Evolutionary conservation across 1,284 basidiomycete species (phyloP).

Genomic region (Marasmius sp.): DNA sequence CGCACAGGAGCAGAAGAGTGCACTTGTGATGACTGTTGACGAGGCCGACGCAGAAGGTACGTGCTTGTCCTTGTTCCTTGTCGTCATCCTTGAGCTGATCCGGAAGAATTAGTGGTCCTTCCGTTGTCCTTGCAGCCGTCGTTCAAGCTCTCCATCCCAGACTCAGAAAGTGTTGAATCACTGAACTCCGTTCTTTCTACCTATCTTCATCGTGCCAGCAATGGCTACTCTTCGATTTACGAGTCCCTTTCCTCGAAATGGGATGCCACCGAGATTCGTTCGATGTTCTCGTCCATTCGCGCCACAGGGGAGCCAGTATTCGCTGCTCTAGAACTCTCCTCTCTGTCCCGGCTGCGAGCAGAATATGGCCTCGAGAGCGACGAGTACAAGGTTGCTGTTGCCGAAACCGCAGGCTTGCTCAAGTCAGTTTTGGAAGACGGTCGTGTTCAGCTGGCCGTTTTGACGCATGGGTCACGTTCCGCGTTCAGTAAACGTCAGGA

Average conservation of each 20-base stretch:
- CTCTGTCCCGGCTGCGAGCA: slow-evolving; percentile 46
- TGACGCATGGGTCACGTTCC: slow-evolving; percentile 42
- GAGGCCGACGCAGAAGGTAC: slow-evolving; percentile 58
- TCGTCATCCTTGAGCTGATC: slow-evolving; percentile 14
- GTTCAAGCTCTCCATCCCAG: slow-evolving; percentile 36
- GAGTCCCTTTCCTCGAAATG: slow-evolving; percentile 32
- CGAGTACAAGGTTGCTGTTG: slow-evolving; percentile 48
- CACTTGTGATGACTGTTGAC: slow-evolving; percentile 56
- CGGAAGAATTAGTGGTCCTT: slow-evolving; percentile 41
- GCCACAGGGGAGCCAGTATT: slow-evolving; percentile 45
- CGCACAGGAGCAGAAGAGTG: slow-evolving; percentile 51
- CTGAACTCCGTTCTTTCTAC: slow-evolving; percentile 53
- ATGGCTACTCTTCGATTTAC: slow-evolving; percentile 56
- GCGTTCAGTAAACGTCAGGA: slow-evolving; percentile 33
- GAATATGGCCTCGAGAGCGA: slow-evolving; percentile 51
- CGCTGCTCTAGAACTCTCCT: slow-evolving; percentile 58
- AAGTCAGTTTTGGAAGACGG: slow-evolving; percentile 34
- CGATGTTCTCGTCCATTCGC: slow-evolving; percentile 52
- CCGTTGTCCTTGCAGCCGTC: slow-evolving; percentile 46
- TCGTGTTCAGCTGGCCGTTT: slow-evolving; percentile 50
- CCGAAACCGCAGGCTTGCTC: slow-evolving; percentile 45
- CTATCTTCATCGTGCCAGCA: slow-evolving; percentile 55
- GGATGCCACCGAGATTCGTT: slow-evolving; percentile 39
- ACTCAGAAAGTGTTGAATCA: slow-evolving; percentile 31
- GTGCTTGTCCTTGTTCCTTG: slow-evolving; percentile 17